Evolutionary conservation across 2,329 filamentous ascomycete genomes (phyloP).

Genomic region (Colletotrichum orchidophilum): DNA sequence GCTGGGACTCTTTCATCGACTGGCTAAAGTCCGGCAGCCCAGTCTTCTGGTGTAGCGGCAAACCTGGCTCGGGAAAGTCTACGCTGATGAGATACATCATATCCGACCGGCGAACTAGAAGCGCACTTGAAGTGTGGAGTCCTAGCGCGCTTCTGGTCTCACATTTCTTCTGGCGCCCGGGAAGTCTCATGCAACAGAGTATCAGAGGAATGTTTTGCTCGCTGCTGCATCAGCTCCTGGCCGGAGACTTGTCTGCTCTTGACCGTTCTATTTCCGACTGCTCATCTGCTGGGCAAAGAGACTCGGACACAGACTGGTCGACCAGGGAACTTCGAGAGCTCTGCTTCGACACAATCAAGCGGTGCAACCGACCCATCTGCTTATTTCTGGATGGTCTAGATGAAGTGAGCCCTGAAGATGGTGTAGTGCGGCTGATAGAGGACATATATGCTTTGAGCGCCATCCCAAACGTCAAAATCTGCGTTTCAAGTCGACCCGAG

Average conservation of each 20-base stretch:
- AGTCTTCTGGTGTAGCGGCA: neutral
- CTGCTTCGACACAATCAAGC: neutral
- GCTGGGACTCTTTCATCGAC: neutral
- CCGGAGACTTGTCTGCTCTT: neutral
- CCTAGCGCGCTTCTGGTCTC: neutral
- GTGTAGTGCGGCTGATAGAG: neutral
- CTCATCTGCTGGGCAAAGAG: neutral
- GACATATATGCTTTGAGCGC: neutral
- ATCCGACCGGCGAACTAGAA: neutral
- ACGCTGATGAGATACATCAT: neutral
- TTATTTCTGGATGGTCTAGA: neutral
- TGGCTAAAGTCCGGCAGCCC: neutral
- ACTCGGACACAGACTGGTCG: neutral
- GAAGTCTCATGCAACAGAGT: neutral
- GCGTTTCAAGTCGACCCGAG: neutral
- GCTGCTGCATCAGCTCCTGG: neutral
- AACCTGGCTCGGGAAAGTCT: neutral
- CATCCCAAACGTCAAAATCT: neutral
- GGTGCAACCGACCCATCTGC: neutral
- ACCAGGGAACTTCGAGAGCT: neutral
- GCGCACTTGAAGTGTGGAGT: neutral
- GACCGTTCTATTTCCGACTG: neutral
- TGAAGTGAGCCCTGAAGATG: neutral
- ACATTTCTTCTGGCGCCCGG: neutral
- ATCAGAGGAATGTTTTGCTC: constrained; percentile 3